These are phyloP conservation scores for Penicillium sp. DNA, from an alignment of 2,329 filamentous ascomycete genomes.

Conservation along the genomic window DNA sequence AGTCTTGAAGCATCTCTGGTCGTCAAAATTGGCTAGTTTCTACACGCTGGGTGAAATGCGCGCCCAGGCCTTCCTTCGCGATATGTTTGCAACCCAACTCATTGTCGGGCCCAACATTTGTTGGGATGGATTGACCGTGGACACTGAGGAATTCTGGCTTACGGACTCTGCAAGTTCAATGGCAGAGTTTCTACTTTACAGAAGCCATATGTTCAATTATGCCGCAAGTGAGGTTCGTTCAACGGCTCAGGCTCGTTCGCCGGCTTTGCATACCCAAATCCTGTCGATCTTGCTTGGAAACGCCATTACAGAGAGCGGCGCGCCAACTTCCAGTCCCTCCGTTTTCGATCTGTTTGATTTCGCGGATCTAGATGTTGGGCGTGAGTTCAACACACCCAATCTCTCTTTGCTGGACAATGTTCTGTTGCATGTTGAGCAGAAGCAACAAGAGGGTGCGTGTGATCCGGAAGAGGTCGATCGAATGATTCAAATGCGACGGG, in stretches of 20 bases:
- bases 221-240: constrained; percentile 81
- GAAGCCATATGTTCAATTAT: constrained; percentile 81
- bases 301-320: constrained; percentile 66
- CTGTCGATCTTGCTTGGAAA: constrained; percentile 70
- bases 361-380: constrained; percentile 63
- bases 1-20: constrained; percentile 80
- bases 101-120: constrained; percentile 68
- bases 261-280: constrained; percentile 69
- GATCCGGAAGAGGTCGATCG: constrained; percentile 73
- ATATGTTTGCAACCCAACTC: constrained; percentile 70
- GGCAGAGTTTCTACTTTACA: constrained; percentile 74
- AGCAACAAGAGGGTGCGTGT: constrained; percentile 57
- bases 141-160: constrained; percentile 67
- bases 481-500: constrained; percentile 62
- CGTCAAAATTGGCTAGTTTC: constrained; percentile 73
- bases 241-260: constrained; percentile 69
- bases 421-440: constrained; percentile 66
- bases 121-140: constrained; percentile 72
- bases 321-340: constrained; percentile 68
- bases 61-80: constrained; percentile 76
- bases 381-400: constrained; percentile 51
- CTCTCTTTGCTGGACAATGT: constrained; percentile 66
- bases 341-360: constrained; percentile 96
- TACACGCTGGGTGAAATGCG: constrained; percentile 79
- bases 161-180: constrained; percentile 69